Base-by-base conservation (phyloP, 2,329 filamentous ascomycete genomes). In the Diaporthe helianthi region DNA sequence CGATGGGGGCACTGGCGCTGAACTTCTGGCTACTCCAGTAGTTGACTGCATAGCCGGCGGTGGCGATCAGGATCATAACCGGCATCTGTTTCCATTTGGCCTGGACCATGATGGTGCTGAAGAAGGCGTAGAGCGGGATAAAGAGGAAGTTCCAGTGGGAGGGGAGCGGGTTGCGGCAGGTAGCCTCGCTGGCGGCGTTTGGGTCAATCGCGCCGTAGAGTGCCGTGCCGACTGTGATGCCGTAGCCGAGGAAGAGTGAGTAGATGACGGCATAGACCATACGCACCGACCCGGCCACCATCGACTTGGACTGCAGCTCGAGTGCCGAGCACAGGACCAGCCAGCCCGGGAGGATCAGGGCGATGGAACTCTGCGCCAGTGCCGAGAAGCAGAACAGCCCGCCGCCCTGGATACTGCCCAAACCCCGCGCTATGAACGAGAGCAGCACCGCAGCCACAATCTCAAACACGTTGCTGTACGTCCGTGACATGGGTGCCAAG, bases 61-160 rank as follows among this genome's bases (percentile, higher is more conserved):
- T 81, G 0, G 92, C 88, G 74, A 97, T 94, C 70, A 87, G 49
- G 4, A 92, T 81, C 92, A 95, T 95, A 65, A 92, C 85, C 0
- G 92, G 92, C 41, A 89, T 87, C 76, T 95, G 92, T 74, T 88
- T 90, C 87, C 88, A 93, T 79, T 93, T 93, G 69, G 91, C 92
- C 73, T 95, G 92, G 78, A 94, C 94, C 74, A 80, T 77, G 61
- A 76, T 71, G 71, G 78, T 80, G 3, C 93, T 83, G 73, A 89
- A 92, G 31, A 92, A 77, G 4, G 90, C 88, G 79, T 93, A 94
- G 12, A 86, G 80, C 0, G 90, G 82, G 1, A 93, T 92, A 75
- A 92, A 92, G 41, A 92, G 72, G 12, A 81, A 70, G 66, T 81
- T 77, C 74, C 77, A 81, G 72, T 86, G 84, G 70, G 84, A 86